Conservation (phyloP, 495 filamentous ascomycete species). For the Pyrenula massariospora region DNA sequence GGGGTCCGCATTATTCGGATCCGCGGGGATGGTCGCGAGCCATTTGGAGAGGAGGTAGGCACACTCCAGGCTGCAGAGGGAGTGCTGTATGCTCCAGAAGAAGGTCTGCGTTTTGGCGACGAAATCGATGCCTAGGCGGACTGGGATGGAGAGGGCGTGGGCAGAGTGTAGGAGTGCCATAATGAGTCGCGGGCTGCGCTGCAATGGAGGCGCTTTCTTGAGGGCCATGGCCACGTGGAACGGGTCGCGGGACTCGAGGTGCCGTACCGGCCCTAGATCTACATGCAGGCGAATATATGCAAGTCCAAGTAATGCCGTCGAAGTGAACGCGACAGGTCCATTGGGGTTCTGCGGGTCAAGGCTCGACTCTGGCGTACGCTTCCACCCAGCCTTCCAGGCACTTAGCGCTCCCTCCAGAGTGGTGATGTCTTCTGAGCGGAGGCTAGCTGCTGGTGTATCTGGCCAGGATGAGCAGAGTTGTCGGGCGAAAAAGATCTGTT, state of each 20-base stretch:
- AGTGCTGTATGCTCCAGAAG: constrained; percentile 45
- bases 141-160: constrained; percentile 41
- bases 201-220: constrained; percentile 25
- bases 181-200: constrained; percentile 33
- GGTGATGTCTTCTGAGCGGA: constrained; percentile 32
- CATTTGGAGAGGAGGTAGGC: constrained; percentile 42
- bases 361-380: constrained; percentile 37
- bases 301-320: constrained; percentile 39
- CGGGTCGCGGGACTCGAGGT: constrained; percentile 35
- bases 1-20: constrained; percentile 15
- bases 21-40: constrained; percentile 33
- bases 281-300: constrained; percentile 41
- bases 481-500: constrained; percentile 40
- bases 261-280: constrained; percentile 32
- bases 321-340: constrained; percentile 42
- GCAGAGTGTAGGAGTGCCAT: constrained; percentile 40
- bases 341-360: constrained; percentile 41
- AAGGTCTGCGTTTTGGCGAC: constrained; percentile 40
- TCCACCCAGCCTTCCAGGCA: constrained; percentile 42
- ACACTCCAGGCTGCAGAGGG: constrained; percentile 41
- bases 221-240: constrained; percentile 29
- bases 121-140: constrained; percentile 39
- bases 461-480: constrained; percentile 34
- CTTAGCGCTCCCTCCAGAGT: constrained; percentile 30
- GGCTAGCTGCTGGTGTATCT: constrained; percentile 27